Base-by-base conservation (phyloP, 2,329 filamentous ascomycete genomes). In the Cladosporium austrohemisphaericum region DNA sequence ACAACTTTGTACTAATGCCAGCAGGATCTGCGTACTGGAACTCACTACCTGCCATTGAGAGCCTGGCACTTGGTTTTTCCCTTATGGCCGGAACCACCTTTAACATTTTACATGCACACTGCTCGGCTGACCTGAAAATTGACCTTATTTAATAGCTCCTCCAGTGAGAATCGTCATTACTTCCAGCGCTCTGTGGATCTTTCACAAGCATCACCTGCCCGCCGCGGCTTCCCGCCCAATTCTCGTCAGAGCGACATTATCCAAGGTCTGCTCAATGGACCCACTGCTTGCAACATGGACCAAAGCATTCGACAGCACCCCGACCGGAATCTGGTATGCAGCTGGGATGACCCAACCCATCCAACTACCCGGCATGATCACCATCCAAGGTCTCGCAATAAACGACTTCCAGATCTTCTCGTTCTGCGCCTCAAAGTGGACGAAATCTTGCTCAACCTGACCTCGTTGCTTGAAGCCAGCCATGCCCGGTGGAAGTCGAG, bases 401-500 rank as follows among this genome's bases (percentile, higher is more conserved):
- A 55, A 57, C 7, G 56, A 53, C 45, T 63, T 55, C 47, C 64
- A 60, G 16, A 51, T 45, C 20, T 47, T 50, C 8, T 20, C 41
- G 29, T 60, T 49, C 35, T 61, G 44, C 18, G 56, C 54, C 37
- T 59, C 50, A 16, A 60, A 47, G 3, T 51, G 56, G 20, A 62
- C 49, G 2, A 68, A 54, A 10, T 54, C 52, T 8, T 52, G 59
- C 52, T 66, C 64, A 7, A 61, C 54, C 19, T 55, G 50, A 3
- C 62, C 60, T 19, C 23, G 26, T 11, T 33, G 19, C 44, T 52
- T 31, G 35, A 44, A 41, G 13, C 26, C 35, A 10, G 37, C 45
- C 13, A 53, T 26, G 7, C 36, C 23, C 1, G 29, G 32, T 5
- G 38, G 28, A 40, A 69, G 49, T 8, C 55, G 51, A 49, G 60